A percentile compares a stretch with the other conserved stretches of the same genome.
Evolutionary conservation across 768 basidiomycete species (phyloP).

Genomic region (Lentinula boryana): DNA sequence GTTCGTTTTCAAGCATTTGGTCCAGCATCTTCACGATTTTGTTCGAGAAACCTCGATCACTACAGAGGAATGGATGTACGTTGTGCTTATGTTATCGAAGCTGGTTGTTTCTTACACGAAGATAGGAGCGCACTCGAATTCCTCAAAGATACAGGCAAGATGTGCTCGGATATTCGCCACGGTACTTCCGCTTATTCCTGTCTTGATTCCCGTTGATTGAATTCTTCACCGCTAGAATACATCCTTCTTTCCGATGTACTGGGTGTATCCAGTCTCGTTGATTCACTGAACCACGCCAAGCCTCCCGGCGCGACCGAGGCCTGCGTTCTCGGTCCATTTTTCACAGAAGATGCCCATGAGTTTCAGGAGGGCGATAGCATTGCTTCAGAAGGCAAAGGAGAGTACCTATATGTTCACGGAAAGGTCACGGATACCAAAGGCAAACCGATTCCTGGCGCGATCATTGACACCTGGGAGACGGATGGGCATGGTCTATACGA

Average conservation of each 20-base stretch:
- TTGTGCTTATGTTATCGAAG: background rate
- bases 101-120: background rate
- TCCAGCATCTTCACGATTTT: conserved; percentile 71
- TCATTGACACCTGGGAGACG: conserved; percentile 83
- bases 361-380: conserved; percentile 66
- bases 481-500: conserved; percentile 51
- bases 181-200: conserved; percentile 20
- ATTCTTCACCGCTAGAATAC: conserved; percentile 41
- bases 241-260: conserved; percentile 82
- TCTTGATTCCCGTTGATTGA: background rate
- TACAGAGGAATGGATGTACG: conserved; percentile 80
- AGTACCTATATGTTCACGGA: conserved; percentile 79
- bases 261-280: conserved; percentile 75
- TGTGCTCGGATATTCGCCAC: conserved; percentile 60
- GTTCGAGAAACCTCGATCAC: conserved; percentile 70
- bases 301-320: conserved; percentile 60
- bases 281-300: conserved; percentile 65
- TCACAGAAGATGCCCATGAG: conserved; percentile 69
- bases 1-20: conserved; percentile 35
- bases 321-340: conserved; percentile 80
- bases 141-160: conserved; percentile 70
- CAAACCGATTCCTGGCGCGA: conserved; percentile 54
- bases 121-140: conserved; percentile 61
- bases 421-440: conserved; percentile 58
- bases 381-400: conserved; percentile 83